Evolutionary conservation across 345 rosid species (phyloP).

Genomic region (Litchi chinensis): DNA sequence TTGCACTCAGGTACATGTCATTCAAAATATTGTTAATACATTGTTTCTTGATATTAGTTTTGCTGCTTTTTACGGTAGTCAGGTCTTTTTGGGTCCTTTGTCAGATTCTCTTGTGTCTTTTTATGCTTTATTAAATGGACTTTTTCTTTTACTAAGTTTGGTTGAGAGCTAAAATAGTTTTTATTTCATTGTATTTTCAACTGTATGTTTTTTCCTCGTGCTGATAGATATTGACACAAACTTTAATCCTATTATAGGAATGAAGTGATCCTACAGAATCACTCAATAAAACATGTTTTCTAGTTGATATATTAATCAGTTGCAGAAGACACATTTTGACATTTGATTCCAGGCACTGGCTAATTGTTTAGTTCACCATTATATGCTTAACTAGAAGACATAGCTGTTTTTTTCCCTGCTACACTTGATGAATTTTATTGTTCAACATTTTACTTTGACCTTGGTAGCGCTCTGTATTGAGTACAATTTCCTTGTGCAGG

Average conservation of each 20-base stretch:
- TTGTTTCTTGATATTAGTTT: background rate
- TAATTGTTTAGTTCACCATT: too few relatives aligned
- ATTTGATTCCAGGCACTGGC: background rate
- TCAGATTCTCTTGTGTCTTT: background rate
- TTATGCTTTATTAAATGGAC: background rate
- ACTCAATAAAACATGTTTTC: slow-evolving; percentile 1
- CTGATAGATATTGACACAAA: background rate
- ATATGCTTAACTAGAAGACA: background rate
- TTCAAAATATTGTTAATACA: background rate
- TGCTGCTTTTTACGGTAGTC: background rate
- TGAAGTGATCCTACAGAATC: background rate
- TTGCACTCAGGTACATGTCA: slow-evolving; percentile 79
- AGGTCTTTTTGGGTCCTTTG: background rate
- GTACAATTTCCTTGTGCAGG: slow-evolving; percentile 51
- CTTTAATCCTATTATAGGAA: background rate
- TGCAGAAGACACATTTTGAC: background rate
- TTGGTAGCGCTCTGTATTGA: background rate
- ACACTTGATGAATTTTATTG: too few relatives aligned
- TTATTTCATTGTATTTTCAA: background rate
- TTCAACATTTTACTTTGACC: background rate
- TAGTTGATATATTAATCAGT: slow-evolving; percentile 1
- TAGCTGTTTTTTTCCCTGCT: background rate
- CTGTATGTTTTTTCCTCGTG: background rate
- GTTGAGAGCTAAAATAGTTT: background rate
- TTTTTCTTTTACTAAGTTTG: background rate